phyloP scores from a whole-genome alignment of 208 protist species.

The Acanthamoeba triangularis region DNA sequence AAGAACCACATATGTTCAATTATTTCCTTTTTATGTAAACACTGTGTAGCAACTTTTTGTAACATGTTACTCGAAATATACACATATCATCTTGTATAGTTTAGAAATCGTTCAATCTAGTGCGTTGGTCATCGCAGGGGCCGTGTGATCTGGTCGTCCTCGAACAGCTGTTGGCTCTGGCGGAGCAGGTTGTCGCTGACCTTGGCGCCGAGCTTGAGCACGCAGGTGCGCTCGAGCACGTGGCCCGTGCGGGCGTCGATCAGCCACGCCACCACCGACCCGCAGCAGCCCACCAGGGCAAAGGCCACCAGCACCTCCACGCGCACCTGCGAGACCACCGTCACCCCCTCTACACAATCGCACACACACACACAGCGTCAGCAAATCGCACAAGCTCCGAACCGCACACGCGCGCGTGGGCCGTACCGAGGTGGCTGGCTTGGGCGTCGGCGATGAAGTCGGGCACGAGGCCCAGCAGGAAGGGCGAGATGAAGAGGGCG shows the following conservation, averaged over 20 bases:
- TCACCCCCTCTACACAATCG: background rate
- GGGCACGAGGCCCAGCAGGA: background rate
- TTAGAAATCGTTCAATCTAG: too few relatives aligned
- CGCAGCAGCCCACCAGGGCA: background rate
- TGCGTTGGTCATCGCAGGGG: too few relatives aligned
- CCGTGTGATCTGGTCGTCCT: background rate
- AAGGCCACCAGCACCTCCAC: background rate
- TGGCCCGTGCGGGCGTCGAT: background rate
- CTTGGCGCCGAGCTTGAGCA: conserved; percentile 6
- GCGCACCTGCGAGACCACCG: background rate
- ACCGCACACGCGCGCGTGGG: background rate
- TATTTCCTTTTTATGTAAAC: too few relatives aligned
- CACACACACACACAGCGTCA: background rate
- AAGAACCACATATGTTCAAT: too few relatives aligned
- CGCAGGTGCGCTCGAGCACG: conserved; percentile 9
- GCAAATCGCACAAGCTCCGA: background rate
- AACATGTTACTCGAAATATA: too few relatives aligned
- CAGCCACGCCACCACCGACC: background rate
- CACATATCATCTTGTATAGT: too few relatives aligned
- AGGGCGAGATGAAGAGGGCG: conserved; percentile 11
- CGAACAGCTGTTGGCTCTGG: background rate
- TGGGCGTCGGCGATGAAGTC: background rate
- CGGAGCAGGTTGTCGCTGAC: background rate
- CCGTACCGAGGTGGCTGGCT: background rate
- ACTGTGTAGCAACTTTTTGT: too few relatives aligned